These are phyloP conservation scores for Hibiscus tridactylites DNA, from an alignment of 345 rosid genomes.

Conservation along the genomic window DNA sequence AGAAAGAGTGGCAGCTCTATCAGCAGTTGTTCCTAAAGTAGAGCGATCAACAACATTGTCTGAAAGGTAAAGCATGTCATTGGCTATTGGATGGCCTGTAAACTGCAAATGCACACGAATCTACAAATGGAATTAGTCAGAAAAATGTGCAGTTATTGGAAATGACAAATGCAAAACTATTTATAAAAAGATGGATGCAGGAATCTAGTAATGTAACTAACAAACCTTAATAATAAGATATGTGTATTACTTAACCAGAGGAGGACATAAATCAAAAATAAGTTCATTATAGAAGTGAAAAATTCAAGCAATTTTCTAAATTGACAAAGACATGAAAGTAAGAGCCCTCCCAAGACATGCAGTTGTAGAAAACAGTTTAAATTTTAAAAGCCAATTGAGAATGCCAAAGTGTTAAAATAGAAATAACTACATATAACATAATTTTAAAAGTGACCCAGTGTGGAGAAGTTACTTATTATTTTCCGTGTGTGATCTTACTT, in stretches of 20 bases:
- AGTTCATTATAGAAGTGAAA: not conserved
- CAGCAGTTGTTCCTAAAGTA: conserved; percentile 38
- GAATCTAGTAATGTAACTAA: not conserved
- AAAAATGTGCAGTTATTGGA: not conserved
- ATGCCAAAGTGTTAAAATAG: not conserved
- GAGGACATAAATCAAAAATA: not conserved
- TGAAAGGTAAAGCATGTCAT: conserved; percentile 71
- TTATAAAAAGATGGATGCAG: not conserved
- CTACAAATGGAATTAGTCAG: conserved; percentile 28
- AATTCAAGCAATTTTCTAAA: not conserved
- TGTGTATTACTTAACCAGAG: not conserved
- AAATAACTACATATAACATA: not conserved
- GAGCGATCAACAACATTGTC: conserved; percentile 29
- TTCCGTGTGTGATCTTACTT: conserved; percentile 36
- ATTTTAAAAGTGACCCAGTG: not conserved
- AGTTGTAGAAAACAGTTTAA: not conserved
- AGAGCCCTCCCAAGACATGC: not conserved
- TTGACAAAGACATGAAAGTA: not conserved
- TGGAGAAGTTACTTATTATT: not conserved
- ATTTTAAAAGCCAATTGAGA: not conserved
- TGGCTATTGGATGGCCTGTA: conserved; percentile 85
- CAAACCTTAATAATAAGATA: not conserved
- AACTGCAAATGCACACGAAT: conserved; percentile 85
- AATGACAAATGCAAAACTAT: not conserved
- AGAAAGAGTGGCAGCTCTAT: conserved; percentile 40